Evolutionary conservation across 768 basidiomycete species (phyloP).

Genomic region (Suillus clintonianus): DNA sequence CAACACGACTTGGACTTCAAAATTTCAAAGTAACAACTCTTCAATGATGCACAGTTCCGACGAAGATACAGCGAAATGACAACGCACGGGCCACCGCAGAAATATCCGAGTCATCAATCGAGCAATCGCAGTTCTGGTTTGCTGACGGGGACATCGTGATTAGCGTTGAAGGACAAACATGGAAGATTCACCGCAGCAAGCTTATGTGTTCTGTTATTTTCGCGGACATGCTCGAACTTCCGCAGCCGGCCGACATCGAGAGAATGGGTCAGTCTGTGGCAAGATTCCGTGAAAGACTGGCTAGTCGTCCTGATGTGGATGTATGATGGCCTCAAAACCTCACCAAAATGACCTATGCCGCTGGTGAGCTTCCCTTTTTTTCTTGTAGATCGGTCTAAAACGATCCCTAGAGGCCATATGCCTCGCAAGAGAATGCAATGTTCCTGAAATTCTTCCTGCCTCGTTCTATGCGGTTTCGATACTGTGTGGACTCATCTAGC

Average conservation of each 20-base stretch:
- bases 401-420: conserved; percentile 32
- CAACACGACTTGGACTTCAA: not conserved
- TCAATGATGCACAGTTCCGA: conserved; percentile 3
- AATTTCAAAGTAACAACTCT: not conserved
- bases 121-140: conserved; percentile 26
- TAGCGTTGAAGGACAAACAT: conserved; percentile 17
- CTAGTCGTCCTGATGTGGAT: conserved; percentile 32
- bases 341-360: conserved; percentile 27
- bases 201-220: conserved; percentile 30
- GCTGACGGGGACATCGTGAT: conserved; percentile 39
- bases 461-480: conserved; percentile 42
- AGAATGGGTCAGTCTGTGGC: conserved; percentile 26
- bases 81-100: conserved; percentile 7
- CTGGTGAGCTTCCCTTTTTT: conserved; percentile 25
- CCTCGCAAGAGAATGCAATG: conserved; percentile 35
- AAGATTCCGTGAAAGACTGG: conserved; percentile 32
- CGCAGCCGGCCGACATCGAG: conserved; percentile 31
- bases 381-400: not conserved
- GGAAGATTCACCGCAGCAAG: conserved; percentile 28
- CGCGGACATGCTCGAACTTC: conserved; percentile 38
- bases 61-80: conserved; percentile 5
- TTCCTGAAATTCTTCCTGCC: conserved; percentile 40
- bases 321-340: conserved; percentile 37
- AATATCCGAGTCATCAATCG: not conserved
- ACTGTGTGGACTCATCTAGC: conserved; percentile 23